Percentiles rank a stretch among this genome's conserved stretches.
Conservation (phyloP, 148 eudicot genomes). For the Silene conica region DNA sequence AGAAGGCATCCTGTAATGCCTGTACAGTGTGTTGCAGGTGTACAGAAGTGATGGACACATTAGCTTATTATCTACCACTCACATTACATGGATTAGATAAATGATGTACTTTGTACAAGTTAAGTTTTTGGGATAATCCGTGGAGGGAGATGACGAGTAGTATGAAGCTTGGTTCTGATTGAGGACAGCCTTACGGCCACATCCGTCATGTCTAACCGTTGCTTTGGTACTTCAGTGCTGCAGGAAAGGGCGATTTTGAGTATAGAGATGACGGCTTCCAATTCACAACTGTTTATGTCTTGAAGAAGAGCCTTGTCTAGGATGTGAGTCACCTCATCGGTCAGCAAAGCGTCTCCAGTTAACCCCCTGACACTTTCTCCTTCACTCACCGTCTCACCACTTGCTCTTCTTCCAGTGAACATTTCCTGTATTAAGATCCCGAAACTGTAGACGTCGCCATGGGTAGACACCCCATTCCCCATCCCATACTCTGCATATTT, state of each 20-base stretch:
- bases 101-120: neutral
- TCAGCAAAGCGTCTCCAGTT: slow-evolving; percentile 8
- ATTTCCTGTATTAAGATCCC: slow-evolving; percentile 26
- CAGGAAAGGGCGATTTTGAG: slow-evolving; percentile 13
- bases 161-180: slow-evolving; percentile 12
- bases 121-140: too few relatives aligned
- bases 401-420: slow-evolving; percentile 28
- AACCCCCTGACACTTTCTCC: slow-evolving; percentile 18
- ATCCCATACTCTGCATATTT: slow-evolving; percentile 22
- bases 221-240: slow-evolving; percentile 3
- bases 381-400: slow-evolving; percentile 13
- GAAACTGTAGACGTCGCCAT: slow-evolving; percentile 29
- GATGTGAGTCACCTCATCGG: slow-evolving; percentile 15
- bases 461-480: slow-evolving; percentile 23
- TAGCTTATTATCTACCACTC: too few relatives aligned
- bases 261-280: slow-evolving; percentile 6
- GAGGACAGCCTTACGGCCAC: slow-evolving; percentile 3
- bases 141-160: neutral
- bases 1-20: too few relatives aligned
- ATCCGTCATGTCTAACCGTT: slow-evolving; percentile 11
- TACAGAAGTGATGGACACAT: too few relatives aligned
- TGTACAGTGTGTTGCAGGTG: too few relatives aligned
- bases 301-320: slow-evolving; percentile 10
- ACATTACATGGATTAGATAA: too few relatives aligned
- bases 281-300: neutral